Percentiles rank a stretch among this genome's conserved stretches.
Evolutionary conservation across 768 basidiomycete genomes (phyloP).

Genomic region (Auriscalpium orientale): DNA sequence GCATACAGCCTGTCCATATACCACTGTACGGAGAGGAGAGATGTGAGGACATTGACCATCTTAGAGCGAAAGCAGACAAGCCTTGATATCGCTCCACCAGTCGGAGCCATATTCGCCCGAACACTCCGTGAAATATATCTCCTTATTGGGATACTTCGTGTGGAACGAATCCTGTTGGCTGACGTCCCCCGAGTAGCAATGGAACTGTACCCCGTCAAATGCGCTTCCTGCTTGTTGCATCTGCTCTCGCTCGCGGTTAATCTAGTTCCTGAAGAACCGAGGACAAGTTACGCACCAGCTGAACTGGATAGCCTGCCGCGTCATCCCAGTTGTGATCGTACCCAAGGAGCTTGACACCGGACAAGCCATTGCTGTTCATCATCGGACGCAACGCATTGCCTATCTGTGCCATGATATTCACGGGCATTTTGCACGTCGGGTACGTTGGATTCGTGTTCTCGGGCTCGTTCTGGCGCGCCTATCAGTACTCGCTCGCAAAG

Average conservation of each 20-base stretch:
- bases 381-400: constrained; percentile 44
- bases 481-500: not conserved
- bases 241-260: constrained; percentile 13
- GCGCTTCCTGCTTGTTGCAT: constrained; percentile 50
- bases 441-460: constrained; percentile 38
- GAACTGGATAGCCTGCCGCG: constrained; percentile 54
- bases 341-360: constrained; percentile 49
- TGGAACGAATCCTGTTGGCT: constrained; percentile 50
- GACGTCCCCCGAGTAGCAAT: constrained; percentile 59
- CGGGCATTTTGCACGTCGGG: constrained; percentile 49
- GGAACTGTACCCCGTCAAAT: constrained; percentile 62
- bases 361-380: constrained; percentile 50
- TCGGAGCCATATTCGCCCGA: constrained; percentile 56
- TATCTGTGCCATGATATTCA: constrained; percentile 45
- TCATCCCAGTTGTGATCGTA: constrained; percentile 69
- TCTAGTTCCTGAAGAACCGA: not conserved
- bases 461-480: constrained; percentile 35
- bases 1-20: constrained; percentile 57
- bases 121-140: constrained; percentile 56
- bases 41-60: not conserved
- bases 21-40: constrained; percentile 36
- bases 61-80: constrained; percentile 17
- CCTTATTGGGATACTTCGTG: constrained; percentile 47
- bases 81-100: constrained; percentile 81
- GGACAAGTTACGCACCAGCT: constrained; percentile 32